Percentiles rank a stretch among this genome's conserved stretches.
These are phyloP conservation scores for Daldinia sp. DNA, from an alignment of 2,329 filamentous ascomycete species.

Conservation along the genomic window DNA sequence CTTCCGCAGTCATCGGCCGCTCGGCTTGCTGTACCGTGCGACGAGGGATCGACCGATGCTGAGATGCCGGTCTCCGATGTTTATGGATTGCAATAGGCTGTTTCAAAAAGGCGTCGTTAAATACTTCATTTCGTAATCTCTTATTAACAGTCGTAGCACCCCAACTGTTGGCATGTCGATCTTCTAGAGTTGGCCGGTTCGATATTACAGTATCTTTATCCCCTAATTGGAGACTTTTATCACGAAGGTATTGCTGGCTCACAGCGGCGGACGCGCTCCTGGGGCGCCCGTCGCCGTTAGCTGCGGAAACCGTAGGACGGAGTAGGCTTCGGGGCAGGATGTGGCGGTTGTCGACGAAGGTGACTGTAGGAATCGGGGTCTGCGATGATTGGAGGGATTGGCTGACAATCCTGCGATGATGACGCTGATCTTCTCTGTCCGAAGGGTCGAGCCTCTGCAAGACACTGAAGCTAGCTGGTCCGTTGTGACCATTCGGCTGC, in stretches of 20 bases:
- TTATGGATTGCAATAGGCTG: slow-evolving; percentile 83
- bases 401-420: slow-evolving; percentile 61
- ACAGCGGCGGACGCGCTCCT: slow-evolving; percentile 50
- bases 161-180: slow-evolving; percentile 74
- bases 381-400: slow-evolving; percentile 76
- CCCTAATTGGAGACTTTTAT: slow-evolving; percentile 28
- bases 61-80: slow-evolving; percentile 69
- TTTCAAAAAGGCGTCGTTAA: slow-evolving; percentile 89
- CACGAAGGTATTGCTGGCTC: slow-evolving; percentile 34
- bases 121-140: slow-evolving; percentile 85
- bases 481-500: slow-evolving; percentile 46
- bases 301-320: slow-evolving; percentile 59
- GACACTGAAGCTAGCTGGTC: slow-evolving; percentile 21
- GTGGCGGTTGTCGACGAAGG: slow-evolving; percentile 92
- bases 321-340: slow-evolving; percentile 89
- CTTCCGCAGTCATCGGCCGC: slow-evolving; percentile 56
- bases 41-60: slow-evolving; percentile 70
- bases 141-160: slow-evolving; percentile 92
- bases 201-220: slow-evolving; percentile 20
- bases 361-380: slow-evolving; percentile 83
- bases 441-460: slow-evolving; percentile 25
- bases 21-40: slow-evolving; percentile 55
- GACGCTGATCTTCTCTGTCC: slow-evolving; percentile 40
- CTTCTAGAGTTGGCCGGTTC: slow-evolving; percentile 57
- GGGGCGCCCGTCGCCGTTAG: slow-evolving; percentile 46